Base-by-base conservation (phyloP, 345 rosid species). In the Draba incana region DNA sequence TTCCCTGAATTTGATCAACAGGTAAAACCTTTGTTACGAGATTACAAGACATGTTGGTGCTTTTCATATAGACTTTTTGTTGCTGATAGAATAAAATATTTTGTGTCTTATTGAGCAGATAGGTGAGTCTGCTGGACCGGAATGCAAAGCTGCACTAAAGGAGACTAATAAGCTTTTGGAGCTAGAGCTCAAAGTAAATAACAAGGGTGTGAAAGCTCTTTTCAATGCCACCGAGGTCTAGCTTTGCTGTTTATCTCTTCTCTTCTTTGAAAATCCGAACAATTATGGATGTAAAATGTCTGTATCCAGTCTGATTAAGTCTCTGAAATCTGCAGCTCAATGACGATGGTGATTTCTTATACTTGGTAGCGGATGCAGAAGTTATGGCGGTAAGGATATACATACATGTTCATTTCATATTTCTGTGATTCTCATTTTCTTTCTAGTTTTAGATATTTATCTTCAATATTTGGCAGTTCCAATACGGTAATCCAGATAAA, bases 341-440 rank as follows among this genome's bases (percentile, higher is more conserved):
- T 64, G 74, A 85, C 44, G 92, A 93, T 80, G 87, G 89, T 62
- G 98, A 93, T 83, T 93, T 93, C 81, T 73, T 93, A 23, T 93
- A 90, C 78, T 86, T 84, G 28, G 81, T 93, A 73, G 97, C 98
- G 0, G 98, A 93, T 79, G 98, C 96, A 15, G 84, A 90, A 35
- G 98, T 80, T 50, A 61, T 56, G 14, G 98, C 87, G 45, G 98
- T 93, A 79, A 14, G 80, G 51, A 49, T 68, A 37, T 38, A 10
- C 14, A 28, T 49, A 47, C 33, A 0, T 4, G 11, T 56, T 42
- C 37, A 43, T 70, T 30, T 58, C 13, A 37, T 10, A 8, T 56
- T 10, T 57, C 1, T 23, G 11, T 63, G 78, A 46, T 13, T 57
- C 35, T 71, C 8, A 41, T 52, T 39, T 64, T 77, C 49, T 62